Evolutionary conservation across 768 basidiomycete species (phyloP).

Genomic region (Lentinula lateritia): DNA sequence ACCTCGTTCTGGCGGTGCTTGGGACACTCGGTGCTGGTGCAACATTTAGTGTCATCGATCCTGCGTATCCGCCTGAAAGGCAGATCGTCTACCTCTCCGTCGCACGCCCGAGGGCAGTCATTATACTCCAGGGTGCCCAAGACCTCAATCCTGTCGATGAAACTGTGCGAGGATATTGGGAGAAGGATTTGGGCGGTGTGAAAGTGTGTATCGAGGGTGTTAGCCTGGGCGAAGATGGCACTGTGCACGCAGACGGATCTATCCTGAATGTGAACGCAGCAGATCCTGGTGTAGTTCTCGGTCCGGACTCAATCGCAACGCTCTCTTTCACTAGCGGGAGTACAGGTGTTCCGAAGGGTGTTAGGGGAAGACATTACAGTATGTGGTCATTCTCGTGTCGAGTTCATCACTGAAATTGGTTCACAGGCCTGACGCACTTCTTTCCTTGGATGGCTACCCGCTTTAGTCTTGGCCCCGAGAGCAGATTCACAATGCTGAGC

Average conservation of each 20-base stretch:
- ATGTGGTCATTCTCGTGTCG: neutral
- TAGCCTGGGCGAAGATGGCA: slow-evolving; percentile 68
- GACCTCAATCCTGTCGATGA: slow-evolving; percentile 49
- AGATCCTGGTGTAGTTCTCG: slow-evolving; percentile 79
- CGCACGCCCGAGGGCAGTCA: slow-evolving; percentile 84
- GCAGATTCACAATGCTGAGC: slow-evolving; percentile 96
- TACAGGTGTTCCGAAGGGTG: slow-evolving; percentile 98
- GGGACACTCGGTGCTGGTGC: slow-evolving; percentile 94
- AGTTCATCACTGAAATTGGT: neutral
- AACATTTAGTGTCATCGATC: slow-evolving; percentile 96
- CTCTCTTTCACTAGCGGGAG: slow-evolving; percentile 96
- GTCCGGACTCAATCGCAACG: slow-evolving; percentile 94
- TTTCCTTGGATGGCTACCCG: slow-evolving; percentile 98
- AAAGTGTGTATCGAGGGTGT: slow-evolving; percentile 89
- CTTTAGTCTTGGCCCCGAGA: slow-evolving; percentile 67
- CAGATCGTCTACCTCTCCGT: slow-evolving; percentile 93
- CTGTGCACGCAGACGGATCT: slow-evolving; percentile 40
- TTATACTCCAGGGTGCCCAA: slow-evolving; percentile 90
- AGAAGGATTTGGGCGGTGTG: slow-evolving; percentile 45
- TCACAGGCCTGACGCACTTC: slow-evolving; percentile 75
- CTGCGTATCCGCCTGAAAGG: slow-evolving; percentile 90
- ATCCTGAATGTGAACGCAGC: slow-evolving; percentile 59
- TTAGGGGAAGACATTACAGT: slow-evolving; percentile 90
- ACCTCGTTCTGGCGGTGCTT: slow-evolving; percentile 96
- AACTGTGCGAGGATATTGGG: slow-evolving; percentile 79